Evolutionary conservation across 371 early-diverging fungal genomes (phyloP).

Genomic region (Homolaphlyctis polyrhiza): DNA sequence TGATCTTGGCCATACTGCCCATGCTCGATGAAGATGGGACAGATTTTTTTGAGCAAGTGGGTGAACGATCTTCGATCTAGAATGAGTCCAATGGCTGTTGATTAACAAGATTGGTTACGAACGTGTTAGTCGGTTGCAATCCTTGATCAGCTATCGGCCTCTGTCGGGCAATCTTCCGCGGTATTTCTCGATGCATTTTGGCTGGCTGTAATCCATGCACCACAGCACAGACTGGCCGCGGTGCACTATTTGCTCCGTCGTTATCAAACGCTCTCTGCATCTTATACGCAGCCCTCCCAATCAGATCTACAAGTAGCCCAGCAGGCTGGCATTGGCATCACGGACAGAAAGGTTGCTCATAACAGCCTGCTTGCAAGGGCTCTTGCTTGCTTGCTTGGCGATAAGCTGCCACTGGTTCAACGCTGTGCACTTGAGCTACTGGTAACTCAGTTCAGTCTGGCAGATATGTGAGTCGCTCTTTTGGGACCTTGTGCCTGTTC

Average conservation of each 20-base stretch:
- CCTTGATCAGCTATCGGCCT: constrained; percentile 61
- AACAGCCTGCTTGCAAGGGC: constrained; percentile 77
- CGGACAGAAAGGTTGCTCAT: constrained; percentile 67
- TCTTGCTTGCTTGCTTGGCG: constrained; percentile 65
- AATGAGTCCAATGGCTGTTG: not conserved
- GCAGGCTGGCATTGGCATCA: too few species aligned
- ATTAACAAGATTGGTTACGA: too few species aligned
- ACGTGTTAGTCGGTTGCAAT: constrained; percentile 49
- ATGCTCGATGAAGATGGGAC: constrained; percentile 88
- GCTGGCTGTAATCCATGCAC: constrained; percentile 66
- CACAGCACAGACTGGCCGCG: constrained; percentile 64
- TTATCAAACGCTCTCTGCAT: too few species aligned
- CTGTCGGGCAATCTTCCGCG: constrained; percentile 64
- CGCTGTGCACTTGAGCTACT: constrained; percentile 80
- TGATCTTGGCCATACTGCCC: constrained; percentile 78
- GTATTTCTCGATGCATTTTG: constrained; percentile 83
- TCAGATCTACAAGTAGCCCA: too few species aligned
- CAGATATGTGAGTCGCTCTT: constrained; percentile 40
- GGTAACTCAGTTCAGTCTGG: constrained; percentile 68
- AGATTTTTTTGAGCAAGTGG: constrained; percentile 69
- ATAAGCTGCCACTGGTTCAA: constrained; percentile 74
- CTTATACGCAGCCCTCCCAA: too few species aligned
- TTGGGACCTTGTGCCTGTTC: constrained; percentile 4
- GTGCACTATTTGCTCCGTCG: constrained; percentile 70
- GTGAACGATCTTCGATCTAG: constrained; percentile 14